phyloP scores from a whole-genome alignment of 768 basidiomycete species.

The Rhizopogon rudus region DNA sequence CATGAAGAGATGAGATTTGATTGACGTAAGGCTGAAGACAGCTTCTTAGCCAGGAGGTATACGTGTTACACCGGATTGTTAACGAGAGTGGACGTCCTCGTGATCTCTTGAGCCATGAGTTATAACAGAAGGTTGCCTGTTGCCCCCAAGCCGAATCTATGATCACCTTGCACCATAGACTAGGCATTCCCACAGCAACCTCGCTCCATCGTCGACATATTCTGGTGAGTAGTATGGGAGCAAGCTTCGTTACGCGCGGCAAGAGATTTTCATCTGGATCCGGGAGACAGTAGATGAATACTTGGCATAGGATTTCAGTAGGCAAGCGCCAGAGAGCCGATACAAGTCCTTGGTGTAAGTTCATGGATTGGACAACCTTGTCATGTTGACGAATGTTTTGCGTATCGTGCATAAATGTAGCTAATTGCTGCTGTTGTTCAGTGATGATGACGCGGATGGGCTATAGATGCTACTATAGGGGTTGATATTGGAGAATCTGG shows the following conservation, averaged over 20 bases:
- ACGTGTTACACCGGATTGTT: constrained; percentile 8
- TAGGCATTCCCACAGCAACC: constrained; percentile 33
- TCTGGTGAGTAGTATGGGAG: constrained; percentile 35
- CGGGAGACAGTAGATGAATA: constrained; percentile 37
- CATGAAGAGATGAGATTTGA: constrained; percentile 1
- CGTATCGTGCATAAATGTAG: constrained; percentile 2
- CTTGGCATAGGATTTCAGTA: constrained; percentile 41
- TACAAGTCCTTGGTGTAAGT: constrained; percentile 16
- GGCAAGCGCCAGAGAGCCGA: constrained; percentile 36
- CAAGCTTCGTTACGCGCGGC: constrained; percentile 21
- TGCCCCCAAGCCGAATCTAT: constrained; percentile 8
- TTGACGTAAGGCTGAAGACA: constrained; percentile 16
- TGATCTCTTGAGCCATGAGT: constrained; percentile 8
- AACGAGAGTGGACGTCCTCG: constrained; percentile 15
- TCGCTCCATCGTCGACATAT: constrained; percentile 41
- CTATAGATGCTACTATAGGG: background rate
- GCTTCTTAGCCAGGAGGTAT: background rate
- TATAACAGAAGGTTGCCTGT: constrained; percentile 11
- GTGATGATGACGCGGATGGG: constrained; percentile 11
- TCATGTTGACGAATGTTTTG: constrained; percentile 1
- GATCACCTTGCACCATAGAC: constrained; percentile 43
- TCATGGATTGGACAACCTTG: constrained; percentile 14
- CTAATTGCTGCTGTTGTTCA: constrained; percentile 13
- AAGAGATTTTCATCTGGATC: constrained; percentile 8
- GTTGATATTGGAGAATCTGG: constrained; percentile 13